These are phyloP conservation scores for Asterochloris erici DNA, from an alignment of 139 green algal species.

Conservation along the genomic window DNA sequence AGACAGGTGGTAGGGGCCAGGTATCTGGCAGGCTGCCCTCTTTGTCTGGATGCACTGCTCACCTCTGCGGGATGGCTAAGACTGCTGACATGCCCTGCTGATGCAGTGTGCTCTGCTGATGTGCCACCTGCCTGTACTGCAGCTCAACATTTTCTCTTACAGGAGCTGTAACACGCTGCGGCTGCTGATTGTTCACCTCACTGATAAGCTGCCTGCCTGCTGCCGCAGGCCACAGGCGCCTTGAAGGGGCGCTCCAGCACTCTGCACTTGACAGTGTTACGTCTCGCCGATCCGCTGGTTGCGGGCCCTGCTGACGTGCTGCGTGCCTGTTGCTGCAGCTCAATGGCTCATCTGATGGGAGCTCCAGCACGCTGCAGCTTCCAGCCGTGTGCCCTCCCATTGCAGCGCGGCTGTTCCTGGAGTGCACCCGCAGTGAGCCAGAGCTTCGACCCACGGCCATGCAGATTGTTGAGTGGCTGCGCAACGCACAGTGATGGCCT, in stretches of 20 bases:
- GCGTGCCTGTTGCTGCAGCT: not conserved
- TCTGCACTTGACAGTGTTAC: not conserved
- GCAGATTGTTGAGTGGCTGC: slow-evolving; percentile 62
- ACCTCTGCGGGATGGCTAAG: no score
- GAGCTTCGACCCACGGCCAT: slow-evolving; percentile 40
- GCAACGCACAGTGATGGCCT: slow-evolving; percentile 1
- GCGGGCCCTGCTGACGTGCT: not conserved
- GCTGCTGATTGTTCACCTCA: not conserved
- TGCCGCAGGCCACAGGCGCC: not conserved
- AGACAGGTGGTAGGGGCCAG: no score
- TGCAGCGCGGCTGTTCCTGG: slow-evolving; percentile 36
- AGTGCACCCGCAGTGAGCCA: slow-evolving; percentile 51
- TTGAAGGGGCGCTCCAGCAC: not conserved
- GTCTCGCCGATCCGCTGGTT: not conserved
- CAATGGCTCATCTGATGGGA: not conserved
- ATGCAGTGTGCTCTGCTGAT: no score
- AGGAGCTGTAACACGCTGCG: no score
- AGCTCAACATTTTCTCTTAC: no score
- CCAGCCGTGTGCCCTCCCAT: slow-evolving; percentile 18
- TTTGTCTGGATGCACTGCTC: no score
- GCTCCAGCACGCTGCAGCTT: slow-evolving; percentile 24
- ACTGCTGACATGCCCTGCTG: no score
- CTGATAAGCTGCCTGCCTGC: not conserved
- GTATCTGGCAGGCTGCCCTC: no score
- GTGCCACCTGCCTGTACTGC: no score